A percentile compares a stretch with the other conserved stretches of the same genome.
phyloP scores from a whole-genome alignment of 345 rosid species.

The Populus tremula region DNA sequence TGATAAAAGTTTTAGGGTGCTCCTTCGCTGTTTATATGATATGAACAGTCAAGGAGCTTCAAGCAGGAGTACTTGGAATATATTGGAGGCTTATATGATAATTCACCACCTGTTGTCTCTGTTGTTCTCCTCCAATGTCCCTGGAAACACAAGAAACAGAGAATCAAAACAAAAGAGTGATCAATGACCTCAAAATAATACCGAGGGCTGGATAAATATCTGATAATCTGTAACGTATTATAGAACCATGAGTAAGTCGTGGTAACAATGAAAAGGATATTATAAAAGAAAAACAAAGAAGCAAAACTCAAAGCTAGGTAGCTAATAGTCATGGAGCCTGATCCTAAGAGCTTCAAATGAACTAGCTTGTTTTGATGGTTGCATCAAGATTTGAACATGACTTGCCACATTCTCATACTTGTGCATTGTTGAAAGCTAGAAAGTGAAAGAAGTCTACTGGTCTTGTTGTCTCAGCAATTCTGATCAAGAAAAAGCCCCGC shows the following conservation, averaged over 20 bases:
- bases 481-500: neutral
- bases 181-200: slow-evolving; percentile 26
- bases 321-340: too few species aligned
- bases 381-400: neutral
- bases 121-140: slow-evolving; percentile 17
- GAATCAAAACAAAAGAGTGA: neutral
- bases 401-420: neutral
- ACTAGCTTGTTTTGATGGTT: neutral
- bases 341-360: neutral
- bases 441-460: neutral
- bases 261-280: neutral
- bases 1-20: too few species aligned
- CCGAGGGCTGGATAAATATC: slow-evolving; percentile 3
- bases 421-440: neutral
- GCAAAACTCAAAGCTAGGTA: neutral
- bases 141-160: neutral
- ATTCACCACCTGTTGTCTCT: neutral
- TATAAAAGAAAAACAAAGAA: neutral
- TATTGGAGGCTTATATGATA: slow-evolving; percentile 15
- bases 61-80: slow-evolving; percentile 25
- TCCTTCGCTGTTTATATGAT: too few species aligned
- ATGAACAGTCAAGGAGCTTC: neutral
- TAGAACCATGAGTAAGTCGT: neutral
- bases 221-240: neutral
- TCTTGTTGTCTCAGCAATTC: neutral